phyloP scores from a whole-genome alignment of 2,329 filamentous ascomycete species.

The Stemphylium lycopersici region DNA sequence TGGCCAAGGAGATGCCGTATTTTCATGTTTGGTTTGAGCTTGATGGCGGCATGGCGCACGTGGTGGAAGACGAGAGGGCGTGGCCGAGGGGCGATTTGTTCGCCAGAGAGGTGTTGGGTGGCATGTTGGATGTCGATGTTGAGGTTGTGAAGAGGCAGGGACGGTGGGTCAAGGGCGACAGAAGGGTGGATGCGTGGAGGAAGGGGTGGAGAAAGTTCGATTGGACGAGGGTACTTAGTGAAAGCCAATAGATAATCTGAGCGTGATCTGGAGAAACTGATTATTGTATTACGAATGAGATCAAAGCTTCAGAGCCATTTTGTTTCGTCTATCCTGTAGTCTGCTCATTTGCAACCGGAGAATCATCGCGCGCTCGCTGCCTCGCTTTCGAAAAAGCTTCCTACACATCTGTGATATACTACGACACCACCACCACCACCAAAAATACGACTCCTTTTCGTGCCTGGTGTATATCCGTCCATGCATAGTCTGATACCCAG shows the following conservation, averaged over 20 bases:
- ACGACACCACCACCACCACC: neutral
- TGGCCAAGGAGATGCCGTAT: conserved; percentile 97
- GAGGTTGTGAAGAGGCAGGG: conserved; percentile 91
- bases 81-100: conserved; percentile 95
- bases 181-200: conserved; percentile 76
- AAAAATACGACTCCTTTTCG: neutral
- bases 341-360: conserved; percentile 1
- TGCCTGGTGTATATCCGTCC: neutral
- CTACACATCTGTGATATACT: conserved; percentile 1
- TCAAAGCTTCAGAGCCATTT: neutral
- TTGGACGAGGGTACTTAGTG: conserved; percentile 72
- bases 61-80: conserved; percentile 82
- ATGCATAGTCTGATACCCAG: conserved; percentile 2
- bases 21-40: conserved; percentile 95
- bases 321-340: conserved; percentile 18
- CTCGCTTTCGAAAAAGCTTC: neutral
- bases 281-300: neutral
- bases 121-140: conserved; percentile 83
- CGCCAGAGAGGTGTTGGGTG: conserved; percentile 87
- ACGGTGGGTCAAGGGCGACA: conserved; percentile 74
- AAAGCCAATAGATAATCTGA: conserved; percentile 39
- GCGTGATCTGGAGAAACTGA: neutral
- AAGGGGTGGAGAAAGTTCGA: conserved; percentile 92
- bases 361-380: conserved; percentile 4
- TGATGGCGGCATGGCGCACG: conserved; percentile 88